Evolutionary conservation across 805 yeast species (phyloP).

Genomic region (Metschnikowia lachancei): DNA sequence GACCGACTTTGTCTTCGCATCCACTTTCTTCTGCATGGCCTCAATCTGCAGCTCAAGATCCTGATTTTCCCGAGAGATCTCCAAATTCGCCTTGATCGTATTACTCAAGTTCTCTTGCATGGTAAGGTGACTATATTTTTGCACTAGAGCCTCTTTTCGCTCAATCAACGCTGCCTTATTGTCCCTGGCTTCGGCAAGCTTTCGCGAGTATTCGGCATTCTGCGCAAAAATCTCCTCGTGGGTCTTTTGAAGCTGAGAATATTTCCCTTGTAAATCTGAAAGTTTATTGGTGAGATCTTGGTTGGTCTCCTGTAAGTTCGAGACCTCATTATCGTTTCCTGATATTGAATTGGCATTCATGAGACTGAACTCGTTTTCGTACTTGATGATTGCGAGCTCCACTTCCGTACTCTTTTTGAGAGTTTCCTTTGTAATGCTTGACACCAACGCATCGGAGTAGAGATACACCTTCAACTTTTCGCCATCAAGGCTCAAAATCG

Average conservation of each 20-base stretch:
- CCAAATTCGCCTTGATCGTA: slow-evolving; percentile 41
- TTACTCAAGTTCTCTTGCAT: slow-evolving; percentile 39
- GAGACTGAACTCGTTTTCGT: slow-evolving; percentile 24
- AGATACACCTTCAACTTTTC: slow-evolving; percentile 20
- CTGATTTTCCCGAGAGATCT: slow-evolving; percentile 32
- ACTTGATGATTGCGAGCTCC: slow-evolving; percentile 15
- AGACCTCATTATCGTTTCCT: slow-evolving; percentile 37
- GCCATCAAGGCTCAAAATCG: slow-evolving; percentile 23
- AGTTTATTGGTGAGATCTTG: slow-evolving; percentile 31
- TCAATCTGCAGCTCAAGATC: slow-evolving; percentile 37
- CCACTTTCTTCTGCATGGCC: slow-evolving; percentile 25
- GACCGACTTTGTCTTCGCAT: slow-evolving; percentile 21
- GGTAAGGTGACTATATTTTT: slow-evolving; percentile 30
- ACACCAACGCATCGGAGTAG: slow-evolving; percentile 3
- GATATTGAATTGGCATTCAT: slow-evolving; percentile 38
- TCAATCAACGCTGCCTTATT: slow-evolving; percentile 21
- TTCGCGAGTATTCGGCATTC: slow-evolving; percentile 26
- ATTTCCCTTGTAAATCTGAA: slow-evolving; percentile 27
- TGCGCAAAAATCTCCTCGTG: slow-evolving; percentile 39
- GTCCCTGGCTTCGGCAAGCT: slow-evolving; percentile 21
- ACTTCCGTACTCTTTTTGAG: slow-evolving; percentile 6
- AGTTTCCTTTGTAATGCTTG: slow-evolving; percentile 1
- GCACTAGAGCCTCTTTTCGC: slow-evolving; percentile 20
- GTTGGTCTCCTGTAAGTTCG: slow-evolving; percentile 37
- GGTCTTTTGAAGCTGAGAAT: slow-evolving; percentile 31